phyloP scores from a whole-genome alignment of 179 eudicot genomes.

The Spergularia azorica region DNA sequence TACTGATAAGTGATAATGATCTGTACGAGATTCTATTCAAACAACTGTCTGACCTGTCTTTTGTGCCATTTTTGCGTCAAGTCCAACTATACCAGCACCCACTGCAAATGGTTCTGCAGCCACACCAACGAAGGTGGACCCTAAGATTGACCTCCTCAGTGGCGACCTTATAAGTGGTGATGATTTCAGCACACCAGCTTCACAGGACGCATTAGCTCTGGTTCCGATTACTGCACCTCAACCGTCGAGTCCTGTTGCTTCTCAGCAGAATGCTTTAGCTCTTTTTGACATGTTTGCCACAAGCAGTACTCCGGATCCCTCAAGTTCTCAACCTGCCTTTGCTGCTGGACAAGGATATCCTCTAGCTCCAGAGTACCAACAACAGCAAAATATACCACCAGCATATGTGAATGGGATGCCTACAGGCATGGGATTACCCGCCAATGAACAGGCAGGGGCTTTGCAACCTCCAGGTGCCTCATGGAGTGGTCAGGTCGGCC shows the following conservation, averaged over 20 bases:
- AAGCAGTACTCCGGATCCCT: slow-evolving; percentile 28
- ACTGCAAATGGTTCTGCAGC: slow-evolving; percentile 48
- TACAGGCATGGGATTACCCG: slow-evolving; percentile 44
- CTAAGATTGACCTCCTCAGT: slow-evolving; percentile 65
- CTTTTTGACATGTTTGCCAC: slow-evolving; percentile 73
- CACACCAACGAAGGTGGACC: slow-evolving; percentile 41
- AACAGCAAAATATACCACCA: slow-evolving; percentile 57
- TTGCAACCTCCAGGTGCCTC: slow-evolving; percentile 49
- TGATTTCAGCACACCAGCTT: slow-evolving; percentile 52
- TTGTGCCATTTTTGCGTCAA: slow-evolving; percentile 28
- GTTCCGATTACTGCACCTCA: slow-evolving; percentile 72
- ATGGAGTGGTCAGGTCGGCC: slow-evolving; percentile 64
- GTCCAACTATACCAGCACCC: slow-evolving; percentile 50
- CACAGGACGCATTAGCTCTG: slow-evolving; percentile 67
- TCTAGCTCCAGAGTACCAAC: slow-evolving; percentile 55
- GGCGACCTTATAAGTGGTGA: slow-evolving; percentile 88
- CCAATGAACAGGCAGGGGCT: slow-evolving; percentile 54
- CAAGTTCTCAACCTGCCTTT: slow-evolving; percentile 42
- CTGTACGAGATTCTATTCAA: neutral
- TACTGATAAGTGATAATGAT: neutral
- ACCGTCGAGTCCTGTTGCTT: slow-evolving; percentile 58
- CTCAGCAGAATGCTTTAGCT: slow-evolving; percentile 77
- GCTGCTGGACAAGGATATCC: slow-evolving; percentile 53
- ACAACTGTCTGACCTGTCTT: no score
- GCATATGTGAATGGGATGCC: slow-evolving; percentile 58